Percentiles rank a stretch among this genome's conserved stretches.
Conservation (phyloP, 2,329 filamentous ascomycete species). For the Gnomoniopsis sp. region DNA sequence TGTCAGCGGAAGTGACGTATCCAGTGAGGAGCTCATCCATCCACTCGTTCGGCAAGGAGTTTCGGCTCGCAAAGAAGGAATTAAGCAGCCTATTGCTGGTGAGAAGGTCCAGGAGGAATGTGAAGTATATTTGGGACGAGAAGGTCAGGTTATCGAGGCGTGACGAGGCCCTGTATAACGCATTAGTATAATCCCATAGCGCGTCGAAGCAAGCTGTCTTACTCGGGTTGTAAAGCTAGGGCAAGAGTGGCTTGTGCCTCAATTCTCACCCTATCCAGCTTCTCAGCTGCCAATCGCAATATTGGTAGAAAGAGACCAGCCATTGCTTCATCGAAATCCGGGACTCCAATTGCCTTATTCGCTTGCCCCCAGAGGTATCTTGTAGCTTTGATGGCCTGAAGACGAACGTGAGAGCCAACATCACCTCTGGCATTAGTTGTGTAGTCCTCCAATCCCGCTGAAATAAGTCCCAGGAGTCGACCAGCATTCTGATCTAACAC, state of each 20-base stretch:
- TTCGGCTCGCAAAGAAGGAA: conserved; percentile 33
- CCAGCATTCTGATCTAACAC: conserved; percentile 38
- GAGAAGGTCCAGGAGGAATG: conserved; percentile 47
- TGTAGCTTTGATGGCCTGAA: conserved; percentile 77
- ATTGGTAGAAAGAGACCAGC: conserved; percentile 43
- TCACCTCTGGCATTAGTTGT: conserved; percentile 87
- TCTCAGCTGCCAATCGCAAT: conserved; percentile 77
- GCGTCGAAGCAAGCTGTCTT: not conserved
- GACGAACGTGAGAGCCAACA: conserved; percentile 79
- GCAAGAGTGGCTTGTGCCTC: conserved; percentile 57
- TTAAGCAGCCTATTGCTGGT: conserved; percentile 33
- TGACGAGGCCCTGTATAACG: conserved; percentile 29
- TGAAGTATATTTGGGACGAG: conserved; percentile 60
- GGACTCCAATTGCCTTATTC: not conserved
- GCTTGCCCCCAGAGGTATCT: conserved; percentile 52
- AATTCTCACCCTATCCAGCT: conserved; percentile 79
- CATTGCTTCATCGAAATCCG: not conserved
- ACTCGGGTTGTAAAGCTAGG: conserved; percentile 20
- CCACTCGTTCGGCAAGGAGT: conserved; percentile 34
- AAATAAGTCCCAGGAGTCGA: conserved; percentile 43
- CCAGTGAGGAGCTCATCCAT: conserved; percentile 60
- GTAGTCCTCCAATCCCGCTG: conserved; percentile 76
- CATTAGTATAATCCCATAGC: not conserved
- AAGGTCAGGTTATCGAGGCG: conserved; percentile 41
- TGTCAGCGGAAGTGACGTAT: conserved; percentile 69